phyloP scores from a whole-genome alignment of 805 yeast genomes.

The Candida chilensis region DNA sequence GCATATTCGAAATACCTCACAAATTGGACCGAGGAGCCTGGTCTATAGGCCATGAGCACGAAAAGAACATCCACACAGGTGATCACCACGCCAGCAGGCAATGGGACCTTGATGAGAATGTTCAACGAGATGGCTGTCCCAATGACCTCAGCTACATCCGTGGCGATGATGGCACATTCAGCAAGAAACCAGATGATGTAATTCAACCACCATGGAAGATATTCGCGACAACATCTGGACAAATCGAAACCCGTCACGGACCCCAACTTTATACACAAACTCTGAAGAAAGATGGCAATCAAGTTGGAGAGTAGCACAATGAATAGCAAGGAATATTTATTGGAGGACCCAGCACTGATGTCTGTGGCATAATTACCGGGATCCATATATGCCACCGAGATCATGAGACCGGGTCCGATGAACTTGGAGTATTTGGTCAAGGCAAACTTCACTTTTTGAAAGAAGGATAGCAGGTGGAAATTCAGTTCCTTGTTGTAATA shows the following conservation, averaged over 20 bases:
- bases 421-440: constrained; percentile 25
- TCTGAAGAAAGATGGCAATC: constrained; percentile 36
- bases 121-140: constrained; percentile 44
- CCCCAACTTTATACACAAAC: constrained; percentile 34
- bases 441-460: constrained; percentile 5
- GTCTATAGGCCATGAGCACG: constrained; percentile 36
- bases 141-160: constrained; percentile 45
- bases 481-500: too few species aligned
- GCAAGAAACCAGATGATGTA: constrained; percentile 28
- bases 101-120: constrained; percentile 30
- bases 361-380: constrained; percentile 46
- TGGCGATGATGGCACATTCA: constrained; percentile 39
- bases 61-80: constrained; percentile 35
- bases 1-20: constrained; percentile 27
- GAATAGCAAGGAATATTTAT: constrained; percentile 30
- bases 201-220: constrained; percentile 30
- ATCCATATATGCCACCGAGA: constrained; percentile 42
- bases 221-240: constrained; percentile 31
- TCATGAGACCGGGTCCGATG: constrained; percentile 39
- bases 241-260: constrained; percentile 40
- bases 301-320: constrained; percentile 31
- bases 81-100: constrained; percentile 39
- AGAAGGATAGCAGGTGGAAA: too few species aligned
- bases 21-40: constrained; percentile 27
- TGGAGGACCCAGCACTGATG: constrained; percentile 36